These are phyloP conservation scores for Podila verticillata DNA, from an alignment of 192 early-diverging fungal genomes.

Conservation along the genomic window DNA sequence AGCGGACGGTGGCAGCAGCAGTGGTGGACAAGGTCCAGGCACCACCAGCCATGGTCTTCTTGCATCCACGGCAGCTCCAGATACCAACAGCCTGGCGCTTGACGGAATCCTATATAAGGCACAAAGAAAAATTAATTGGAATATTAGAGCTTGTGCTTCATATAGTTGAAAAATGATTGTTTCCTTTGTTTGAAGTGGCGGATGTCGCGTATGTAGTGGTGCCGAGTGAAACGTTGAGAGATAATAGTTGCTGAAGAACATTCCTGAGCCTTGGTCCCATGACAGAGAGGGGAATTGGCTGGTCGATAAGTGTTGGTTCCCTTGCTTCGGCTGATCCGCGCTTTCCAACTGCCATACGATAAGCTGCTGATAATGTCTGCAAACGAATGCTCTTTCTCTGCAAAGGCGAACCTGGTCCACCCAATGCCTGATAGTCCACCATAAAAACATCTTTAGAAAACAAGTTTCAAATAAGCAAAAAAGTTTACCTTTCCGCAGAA, in stretches of 20 bases:
- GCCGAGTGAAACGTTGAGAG: background rate
- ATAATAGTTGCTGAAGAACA: too few relatives aligned
- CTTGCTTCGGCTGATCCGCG: too few relatives aligned
- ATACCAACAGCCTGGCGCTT: slow-evolving; percentile 96
- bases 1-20: slow-evolving; percentile 90
- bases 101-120: slow-evolving; percentile 78
- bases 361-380: slow-evolving; percentile 11
- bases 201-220: background rate
- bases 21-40: slow-evolving; percentile 97
- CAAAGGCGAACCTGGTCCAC: too few relatives aligned
- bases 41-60: slow-evolving; percentile 95
- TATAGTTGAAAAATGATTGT: too few relatives aligned
- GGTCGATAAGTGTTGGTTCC: too few relatives aligned
- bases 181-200: too few relatives aligned
- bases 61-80: slow-evolving; percentile 98
- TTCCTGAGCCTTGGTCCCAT: too few relatives aligned
- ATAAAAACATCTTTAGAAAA: too few relatives aligned
- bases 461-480: background rate
- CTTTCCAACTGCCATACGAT: background rate
- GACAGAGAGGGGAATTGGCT: too few relatives aligned
- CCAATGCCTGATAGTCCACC: too few relatives aligned
- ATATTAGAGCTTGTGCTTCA: too few relatives aligned
- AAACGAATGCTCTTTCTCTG: background rate
- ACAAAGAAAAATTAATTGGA: background rate
- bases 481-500: slow-evolving; percentile 95